Conservation (phyloP, 2,329 filamentous ascomycete genomes). For the Diplodia mutila region DNA sequence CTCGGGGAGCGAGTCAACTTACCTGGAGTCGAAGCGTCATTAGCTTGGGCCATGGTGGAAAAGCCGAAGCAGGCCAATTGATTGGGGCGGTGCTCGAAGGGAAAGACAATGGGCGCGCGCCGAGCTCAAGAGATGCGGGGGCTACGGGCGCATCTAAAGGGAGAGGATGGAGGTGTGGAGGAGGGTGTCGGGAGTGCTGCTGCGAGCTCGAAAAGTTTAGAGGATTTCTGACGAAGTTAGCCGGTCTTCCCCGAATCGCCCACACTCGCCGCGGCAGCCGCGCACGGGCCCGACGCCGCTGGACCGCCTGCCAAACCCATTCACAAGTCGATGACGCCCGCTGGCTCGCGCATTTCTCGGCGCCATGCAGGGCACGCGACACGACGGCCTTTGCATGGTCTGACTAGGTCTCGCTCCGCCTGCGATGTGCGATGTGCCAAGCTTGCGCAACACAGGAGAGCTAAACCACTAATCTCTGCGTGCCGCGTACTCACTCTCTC, state of each 20-base stretch:
- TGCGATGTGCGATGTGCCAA: conserved; percentile 13
- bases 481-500: not conserved
- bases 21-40: conserved; percentile 46
- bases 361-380: conserved; percentile 12
- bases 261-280: not conserved
- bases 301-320: not conserved
- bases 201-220: conserved; percentile 25
- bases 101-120: conserved; percentile 19
- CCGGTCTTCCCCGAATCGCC: conserved; percentile 8
- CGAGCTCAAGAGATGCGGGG: not conserved
- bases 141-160: conserved; percentile 32
- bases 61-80: conserved; percentile 17
- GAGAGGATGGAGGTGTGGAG: conserved; percentile 32
- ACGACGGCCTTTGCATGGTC: conserved; percentile 2
- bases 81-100: conserved; percentile 13
- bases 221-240: conserved; percentile 23
- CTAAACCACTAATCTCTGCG: conserved; percentile 1
- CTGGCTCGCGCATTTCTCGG: conserved; percentile 12
- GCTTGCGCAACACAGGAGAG: conserved; percentile 12
- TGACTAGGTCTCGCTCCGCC: conserved; percentile 1
- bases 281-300: not conserved
- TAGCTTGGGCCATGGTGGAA: conserved; percentile 38
- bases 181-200: not conserved
- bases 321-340: not conserved
- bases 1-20: conserved; percentile 31